phyloP scores from a whole-genome alignment of 345 rosid genomes.

The Zanthoxylum bungeanum region DNA sequence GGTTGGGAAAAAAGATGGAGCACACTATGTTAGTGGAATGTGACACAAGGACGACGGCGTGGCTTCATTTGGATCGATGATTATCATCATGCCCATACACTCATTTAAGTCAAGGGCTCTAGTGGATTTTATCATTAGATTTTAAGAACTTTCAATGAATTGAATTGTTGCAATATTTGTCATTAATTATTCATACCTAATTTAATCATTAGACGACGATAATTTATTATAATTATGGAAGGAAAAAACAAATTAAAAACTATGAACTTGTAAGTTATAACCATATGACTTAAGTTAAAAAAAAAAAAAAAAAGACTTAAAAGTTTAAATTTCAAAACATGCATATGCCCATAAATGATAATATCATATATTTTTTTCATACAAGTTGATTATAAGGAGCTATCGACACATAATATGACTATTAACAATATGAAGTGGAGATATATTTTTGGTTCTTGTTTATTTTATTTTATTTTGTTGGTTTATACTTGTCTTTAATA shows the following conservation, averaged over 20 bases:
- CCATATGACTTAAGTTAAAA: too few species aligned
- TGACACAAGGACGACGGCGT: slow-evolving; percentile 29
- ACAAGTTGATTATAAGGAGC: too few species aligned
- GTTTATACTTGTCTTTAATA: not conserved
- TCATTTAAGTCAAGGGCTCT: slow-evolving; percentile 17
- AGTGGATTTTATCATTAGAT: slow-evolving; percentile 22
- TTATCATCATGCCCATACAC: slow-evolving; percentile 11
- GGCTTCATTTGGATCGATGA: not conserved
- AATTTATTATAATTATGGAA: too few species aligned
- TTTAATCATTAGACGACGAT: too few species aligned
- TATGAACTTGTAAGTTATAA: too few species aligned
- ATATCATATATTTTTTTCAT: too few species aligned
- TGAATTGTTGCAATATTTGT: not conserved
- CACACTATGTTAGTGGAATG: slow-evolving; percentile 34
- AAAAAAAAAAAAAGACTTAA: too few species aligned
- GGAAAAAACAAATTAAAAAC: too few species aligned
- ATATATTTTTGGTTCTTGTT: too few species aligned
- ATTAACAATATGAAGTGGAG: too few species aligned
- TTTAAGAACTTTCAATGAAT: slow-evolving; percentile 7
- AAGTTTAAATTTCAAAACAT: too few species aligned
- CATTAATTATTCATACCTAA: not conserved
- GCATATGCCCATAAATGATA: too few species aligned
- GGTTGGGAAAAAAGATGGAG: slow-evolving; percentile 20
- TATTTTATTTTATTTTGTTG: not conserved
- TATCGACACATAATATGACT: not conserved